phyloP scores from a whole-genome alignment of 306 rosid genomes.

The Boehmeria nivea region DNA sequence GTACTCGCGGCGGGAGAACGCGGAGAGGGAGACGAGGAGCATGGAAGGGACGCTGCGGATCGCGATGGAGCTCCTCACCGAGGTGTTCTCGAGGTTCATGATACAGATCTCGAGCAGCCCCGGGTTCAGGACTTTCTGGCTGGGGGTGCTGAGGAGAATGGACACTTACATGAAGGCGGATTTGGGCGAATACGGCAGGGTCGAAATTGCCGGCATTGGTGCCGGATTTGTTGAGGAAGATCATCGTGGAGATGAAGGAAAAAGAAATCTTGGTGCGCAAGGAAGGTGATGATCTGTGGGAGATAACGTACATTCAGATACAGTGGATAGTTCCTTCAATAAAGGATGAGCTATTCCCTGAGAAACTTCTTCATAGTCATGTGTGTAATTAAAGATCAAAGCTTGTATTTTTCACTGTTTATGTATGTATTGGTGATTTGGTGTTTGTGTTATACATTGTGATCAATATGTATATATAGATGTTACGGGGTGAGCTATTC shows the following conservation, averaged over 20 bases:
- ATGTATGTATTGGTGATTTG: no score
- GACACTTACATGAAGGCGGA: conserved; percentile 91
- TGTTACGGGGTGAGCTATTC: conserved; percentile 58
- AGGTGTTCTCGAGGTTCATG: conserved; percentile 61
- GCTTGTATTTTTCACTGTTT: no score
- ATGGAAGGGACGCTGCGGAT: conserved; percentile 83
- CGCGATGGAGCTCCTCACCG: conserved; percentile 68
- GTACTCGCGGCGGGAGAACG: conserved; percentile 74
- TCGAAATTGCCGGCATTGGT: conserved; percentile 47
- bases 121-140: conserved; percentile 70
- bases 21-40: conserved; percentile 84
- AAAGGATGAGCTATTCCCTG: conserved; percentile 82
- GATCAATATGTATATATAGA: no score
- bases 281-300: conserved; percentile 86
- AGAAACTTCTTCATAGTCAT: no score
- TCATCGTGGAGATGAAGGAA: conserved; percentile 66
- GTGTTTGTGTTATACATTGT: no score
- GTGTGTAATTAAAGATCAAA: no score
- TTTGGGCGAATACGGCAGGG: conserved; percentile 58
- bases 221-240: conserved; percentile 62
- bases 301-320: conserved; percentile 68
- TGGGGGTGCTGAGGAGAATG: conserved; percentile 87
- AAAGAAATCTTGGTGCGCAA: conserved; percentile 42
- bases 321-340: conserved; percentile 85
- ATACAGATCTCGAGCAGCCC: conserved; percentile 48